Conservation (phyloP, 2,329 filamentous ascomycete species). For the Beauveria scarabaeidicola region DNA sequence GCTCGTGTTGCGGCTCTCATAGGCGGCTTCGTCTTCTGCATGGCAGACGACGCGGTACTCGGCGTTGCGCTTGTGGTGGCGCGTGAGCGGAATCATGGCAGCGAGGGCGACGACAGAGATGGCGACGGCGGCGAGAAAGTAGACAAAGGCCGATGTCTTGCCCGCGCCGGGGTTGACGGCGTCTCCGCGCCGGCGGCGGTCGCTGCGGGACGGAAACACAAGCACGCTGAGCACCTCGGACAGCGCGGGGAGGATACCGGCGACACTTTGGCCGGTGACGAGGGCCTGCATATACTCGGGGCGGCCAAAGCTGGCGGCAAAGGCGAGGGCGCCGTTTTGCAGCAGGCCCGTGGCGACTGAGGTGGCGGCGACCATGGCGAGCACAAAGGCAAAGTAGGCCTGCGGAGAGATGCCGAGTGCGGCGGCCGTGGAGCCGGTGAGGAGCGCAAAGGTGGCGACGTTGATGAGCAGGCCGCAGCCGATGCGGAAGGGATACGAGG, state of each 20-base stretch:
- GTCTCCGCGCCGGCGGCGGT: background rate
- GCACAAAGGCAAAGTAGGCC: conserved; percentile 71
- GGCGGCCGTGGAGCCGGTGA: conserved; percentile 69
- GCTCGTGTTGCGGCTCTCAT: conserved; percentile 34
- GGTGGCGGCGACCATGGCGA: conserved; percentile 71
- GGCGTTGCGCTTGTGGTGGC: conserved; percentile 46
- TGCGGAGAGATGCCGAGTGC: conserved; percentile 54
- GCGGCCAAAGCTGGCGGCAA: conserved; percentile 74
- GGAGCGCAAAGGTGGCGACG: conserved; percentile 63
- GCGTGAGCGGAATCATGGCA: conserved; percentile 66
- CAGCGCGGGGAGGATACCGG: conserved; percentile 80
- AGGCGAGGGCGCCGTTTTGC: conserved; percentile 92
- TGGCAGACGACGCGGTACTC: conserved; percentile 32
- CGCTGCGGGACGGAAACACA: conserved; percentile 41
- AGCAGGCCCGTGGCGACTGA: conserved; percentile 75
- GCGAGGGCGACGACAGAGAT: conserved; percentile 63
- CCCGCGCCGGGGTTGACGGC: conserved; percentile 19
- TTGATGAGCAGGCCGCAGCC: conserved; percentile 68
- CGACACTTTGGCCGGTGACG: conserved; percentile 89
- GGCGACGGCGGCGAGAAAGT: conserved; percentile 79
- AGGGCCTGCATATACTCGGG: conserved; percentile 91
- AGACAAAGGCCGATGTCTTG: conserved; percentile 65
- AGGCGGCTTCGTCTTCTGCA: conserved; percentile 18
- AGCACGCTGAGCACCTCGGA: conserved; percentile 82
- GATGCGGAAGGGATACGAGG: conserved; percentile 85